phyloP scores from a whole-genome alignment of 371 early-diverging fungal species.

The Thermomucor indicae-seudaticae region DNA sequence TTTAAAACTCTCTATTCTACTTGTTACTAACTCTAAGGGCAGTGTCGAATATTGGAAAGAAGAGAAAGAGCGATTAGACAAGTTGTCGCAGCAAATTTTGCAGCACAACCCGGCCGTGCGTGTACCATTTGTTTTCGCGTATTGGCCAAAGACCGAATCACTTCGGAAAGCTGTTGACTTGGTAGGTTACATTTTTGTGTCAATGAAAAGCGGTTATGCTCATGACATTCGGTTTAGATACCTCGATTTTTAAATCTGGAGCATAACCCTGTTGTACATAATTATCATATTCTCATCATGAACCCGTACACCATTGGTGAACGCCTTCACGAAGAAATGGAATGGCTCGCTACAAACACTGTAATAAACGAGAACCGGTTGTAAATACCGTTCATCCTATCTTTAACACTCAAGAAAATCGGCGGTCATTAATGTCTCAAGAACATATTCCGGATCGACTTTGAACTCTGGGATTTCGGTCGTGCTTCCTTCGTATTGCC shows the following conservation, averaged over 20 bases:
- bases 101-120: constrained; percentile 15
- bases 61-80: constrained; percentile 15
- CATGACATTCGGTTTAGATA: constrained; percentile 12
- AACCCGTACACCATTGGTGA: constrained; percentile 17
- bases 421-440: constrained; percentile 94
- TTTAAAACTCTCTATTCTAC: background rate
- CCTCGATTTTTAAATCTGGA: constrained; percentile 16
- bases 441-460: constrained; percentile 83
- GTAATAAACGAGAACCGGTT: too few relatives aligned
- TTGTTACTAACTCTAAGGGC: background rate
- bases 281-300: constrained; percentile 36
- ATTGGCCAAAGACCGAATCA: constrained; percentile 19
- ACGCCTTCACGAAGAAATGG: constrained; percentile 22
- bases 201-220: background rate
- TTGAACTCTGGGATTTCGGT: constrained; percentile 86
- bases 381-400: too few relatives aligned
- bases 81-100: constrained; percentile 8
- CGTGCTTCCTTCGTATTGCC: constrained; percentile 59
- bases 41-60: constrained; percentile 22
- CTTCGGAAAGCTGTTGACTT: constrained; percentile 9
- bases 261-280: constrained; percentile 5
- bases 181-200: constrained; percentile 9
- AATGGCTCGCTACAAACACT: constrained; percentile 23
- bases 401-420: constrained; percentile 87
- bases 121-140: constrained; percentile 26